Evolutionary conservation across 306 rosid genomes (phyloP).

Genomic region (Cotoneaster glaucophyllus): DNA sequence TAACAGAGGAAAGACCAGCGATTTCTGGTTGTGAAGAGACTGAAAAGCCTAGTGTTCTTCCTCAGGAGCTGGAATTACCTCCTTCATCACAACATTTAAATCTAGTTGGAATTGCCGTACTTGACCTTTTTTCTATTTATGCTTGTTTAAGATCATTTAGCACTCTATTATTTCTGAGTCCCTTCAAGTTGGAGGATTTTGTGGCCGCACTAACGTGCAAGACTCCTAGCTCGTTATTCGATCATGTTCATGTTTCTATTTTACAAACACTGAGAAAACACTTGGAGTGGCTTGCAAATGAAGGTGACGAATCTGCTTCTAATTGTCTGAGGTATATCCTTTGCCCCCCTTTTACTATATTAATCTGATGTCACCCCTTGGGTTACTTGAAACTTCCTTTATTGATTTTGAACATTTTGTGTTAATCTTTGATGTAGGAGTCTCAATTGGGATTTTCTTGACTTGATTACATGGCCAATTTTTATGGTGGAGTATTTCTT

Average conservation of each 20-base stretch:
- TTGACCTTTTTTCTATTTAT: conserved; percentile 80
- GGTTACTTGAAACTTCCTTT: background rate
- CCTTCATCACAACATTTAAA: conserved; percentile 71
- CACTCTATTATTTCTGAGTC: conserved; percentile 78
- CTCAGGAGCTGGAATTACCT: conserved; percentile 59
- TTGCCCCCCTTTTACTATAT: conserved; percentile 1
- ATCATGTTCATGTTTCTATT: conserved; percentile 72
- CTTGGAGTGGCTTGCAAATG: conserved; percentile 78
- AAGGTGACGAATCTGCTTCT: conserved; percentile 82
- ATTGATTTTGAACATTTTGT: conserved; percentile 11
- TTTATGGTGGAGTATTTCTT: conserved; percentile 84
- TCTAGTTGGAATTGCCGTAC: conserved; percentile 65
- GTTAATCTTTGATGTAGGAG: conserved; percentile 47
- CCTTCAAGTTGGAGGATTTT: conserved; percentile 88
- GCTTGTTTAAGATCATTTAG: conserved; percentile 86
- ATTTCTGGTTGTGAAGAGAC: conserved; percentile 31
- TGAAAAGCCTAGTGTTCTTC: conserved; percentile 39
- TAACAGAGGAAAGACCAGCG: conserved; percentile 48
- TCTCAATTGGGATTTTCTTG: conserved; percentile 94
- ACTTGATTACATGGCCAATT: conserved; percentile 86
- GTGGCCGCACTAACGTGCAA: conserved; percentile 57
- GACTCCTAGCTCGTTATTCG: conserved; percentile 62
- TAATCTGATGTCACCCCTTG: conserved; percentile 19
- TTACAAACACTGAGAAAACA: conserved; percentile 76
- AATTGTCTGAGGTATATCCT: conserved; percentile 65